Conservation (phyloP, 1,284 basidiomycete genomes). For the Sporisorium scitamineum region DNA sequence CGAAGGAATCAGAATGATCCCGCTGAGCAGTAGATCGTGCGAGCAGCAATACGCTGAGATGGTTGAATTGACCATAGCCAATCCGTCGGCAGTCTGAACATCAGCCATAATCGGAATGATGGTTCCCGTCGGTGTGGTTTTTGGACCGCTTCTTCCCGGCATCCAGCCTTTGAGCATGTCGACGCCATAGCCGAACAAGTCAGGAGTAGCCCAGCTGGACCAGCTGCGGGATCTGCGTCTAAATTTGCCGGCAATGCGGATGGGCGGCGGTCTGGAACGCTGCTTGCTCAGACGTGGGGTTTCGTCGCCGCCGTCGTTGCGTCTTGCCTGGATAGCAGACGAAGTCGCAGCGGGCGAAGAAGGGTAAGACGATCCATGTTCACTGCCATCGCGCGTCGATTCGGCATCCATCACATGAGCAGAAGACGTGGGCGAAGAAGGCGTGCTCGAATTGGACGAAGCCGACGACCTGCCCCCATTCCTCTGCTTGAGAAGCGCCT, state of each 20-base stretch:
- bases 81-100: slow-evolving; percentile 37
- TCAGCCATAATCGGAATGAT: slow-evolving; percentile 60
- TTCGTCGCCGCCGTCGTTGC: slow-evolving; percentile 23
- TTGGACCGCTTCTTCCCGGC: slow-evolving; percentile 33
- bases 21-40: slow-evolving; percentile 51
- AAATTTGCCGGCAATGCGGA: slow-evolving; percentile 12
- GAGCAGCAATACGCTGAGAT: slow-evolving; percentile 53
- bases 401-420: slow-evolving; percentile 16
- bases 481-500: slow-evolving; percentile 28
- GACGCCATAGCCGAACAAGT: slow-evolving; percentile 50
- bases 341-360: slow-evolving; percentile 6
- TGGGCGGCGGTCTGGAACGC: slow-evolving; percentile 29
- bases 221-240: slow-evolving; percentile 41
- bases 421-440: slow-evolving; percentile 27
- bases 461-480: background rate
- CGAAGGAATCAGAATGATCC: slow-evolving; percentile 50
- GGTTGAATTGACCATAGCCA: slow-evolving; percentile 52
- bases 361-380: slow-evolving; percentile 8
- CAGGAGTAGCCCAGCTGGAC: slow-evolving; percentile 52
- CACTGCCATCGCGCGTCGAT: slow-evolving; percentile 15
- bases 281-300: slow-evolving; percentile 19
- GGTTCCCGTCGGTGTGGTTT: slow-evolving; percentile 29
- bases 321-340: background rate
- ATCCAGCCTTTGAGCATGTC: slow-evolving; percentile 61
- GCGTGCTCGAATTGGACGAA: slow-evolving; percentile 21